Evolutionary conservation across 495 filamentous ascomycete genomes (phyloP), one percentile per base, ranked within the genome.

Genomic region (Daldinia loculata): DNA sequence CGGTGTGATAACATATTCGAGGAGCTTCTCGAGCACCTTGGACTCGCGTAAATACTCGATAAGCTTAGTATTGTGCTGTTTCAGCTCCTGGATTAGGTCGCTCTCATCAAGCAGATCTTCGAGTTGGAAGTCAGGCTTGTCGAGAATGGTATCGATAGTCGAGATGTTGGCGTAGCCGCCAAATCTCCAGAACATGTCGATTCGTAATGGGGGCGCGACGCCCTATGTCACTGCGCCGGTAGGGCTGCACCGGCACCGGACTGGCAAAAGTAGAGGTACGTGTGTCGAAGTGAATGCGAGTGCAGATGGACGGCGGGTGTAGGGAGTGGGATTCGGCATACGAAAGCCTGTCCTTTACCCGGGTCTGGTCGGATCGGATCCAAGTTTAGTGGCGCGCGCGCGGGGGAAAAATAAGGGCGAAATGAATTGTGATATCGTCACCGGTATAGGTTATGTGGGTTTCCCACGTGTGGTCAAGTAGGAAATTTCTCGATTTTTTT

Each of bases 151-250:
- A 81, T 98, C 96, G 80, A 99, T 91, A 72, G 93, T 91, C 75
- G 95, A 97, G 83, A 97, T 90, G 85, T 92, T 97, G 81, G 95
- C 92, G 87, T 98, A 98, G 79, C 94, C 94, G 84, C 96, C 94
- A 84, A 98, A 98, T 80, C 94, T 89, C 94, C 94, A 98, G 80
- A 98, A 98, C 94, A 98, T 98, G 82, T 80, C 93, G 90, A 78
- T 71, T 72, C 61, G 67, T 38, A 56, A 61, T 67, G 41, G 48
- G 52, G 56, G 41, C 43, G 41, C 43, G 56, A 45, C 39, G 53
- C 61, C 66, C 74, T 84, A 82, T 75, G 79, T 82, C 63, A 81
- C 77, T 68, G 81, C 78, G 61, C 80, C 80, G 60, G 69, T 27
- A 59, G 38, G 36, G 61, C 64, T 67, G 24, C 24, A 72, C 63